Percentiles rank a stretch among this genome's conserved stretches.
phyloP scores from a whole-genome alignment of 208 protist genomes.

The Wallacemonas sp. region DNA sequence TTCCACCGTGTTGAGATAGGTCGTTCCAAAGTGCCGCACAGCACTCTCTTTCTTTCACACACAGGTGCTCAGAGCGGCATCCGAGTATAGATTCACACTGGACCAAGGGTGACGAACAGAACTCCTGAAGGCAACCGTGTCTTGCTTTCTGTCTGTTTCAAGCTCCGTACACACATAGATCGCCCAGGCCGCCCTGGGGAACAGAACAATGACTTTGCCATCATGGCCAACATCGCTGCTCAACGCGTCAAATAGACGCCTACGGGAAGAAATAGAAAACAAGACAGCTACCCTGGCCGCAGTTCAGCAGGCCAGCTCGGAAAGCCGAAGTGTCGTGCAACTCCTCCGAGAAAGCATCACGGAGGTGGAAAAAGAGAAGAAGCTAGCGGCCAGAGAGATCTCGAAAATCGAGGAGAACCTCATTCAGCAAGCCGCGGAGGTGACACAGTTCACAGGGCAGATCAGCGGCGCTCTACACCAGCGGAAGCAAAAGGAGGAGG shows the following conservation, averaged over 20 bases:
- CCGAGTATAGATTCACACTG: too few species aligned
- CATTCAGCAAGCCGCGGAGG: conserved; percentile 8
- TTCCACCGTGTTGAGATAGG: too few species aligned
- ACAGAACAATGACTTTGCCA: conserved; percentile 26
- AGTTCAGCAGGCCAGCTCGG: conserved; percentile 24
- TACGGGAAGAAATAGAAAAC: conserved; percentile 42
- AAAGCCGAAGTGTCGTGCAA: conserved; percentile 38
- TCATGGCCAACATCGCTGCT: conserved; percentile 61
- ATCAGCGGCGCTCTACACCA: conserved; percentile 17
- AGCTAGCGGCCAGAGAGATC: conserved; percentile 11
- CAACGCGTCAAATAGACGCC: conserved; percentile 54
- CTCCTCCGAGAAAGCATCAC: conserved; percentile 33
- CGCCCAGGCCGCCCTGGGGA: background rate
- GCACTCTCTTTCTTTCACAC: too few species aligned
- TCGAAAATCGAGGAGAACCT: background rate
- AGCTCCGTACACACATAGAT: background rate
- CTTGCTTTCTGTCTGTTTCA: background rate
- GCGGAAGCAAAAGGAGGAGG: conserved; percentile 6
- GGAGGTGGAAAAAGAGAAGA: conserved; percentile 29
- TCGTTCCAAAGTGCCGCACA: too few species aligned
- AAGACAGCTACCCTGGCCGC: conserved; percentile 26
- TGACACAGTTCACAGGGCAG: conserved; percentile 26
- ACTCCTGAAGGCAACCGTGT: background rate
- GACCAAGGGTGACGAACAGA: too few species aligned
- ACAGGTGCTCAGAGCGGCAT: too few species aligned